Conservation (phyloP, 768 basidiomycete genomes). For the Austroboletus eburneus region DNA sequence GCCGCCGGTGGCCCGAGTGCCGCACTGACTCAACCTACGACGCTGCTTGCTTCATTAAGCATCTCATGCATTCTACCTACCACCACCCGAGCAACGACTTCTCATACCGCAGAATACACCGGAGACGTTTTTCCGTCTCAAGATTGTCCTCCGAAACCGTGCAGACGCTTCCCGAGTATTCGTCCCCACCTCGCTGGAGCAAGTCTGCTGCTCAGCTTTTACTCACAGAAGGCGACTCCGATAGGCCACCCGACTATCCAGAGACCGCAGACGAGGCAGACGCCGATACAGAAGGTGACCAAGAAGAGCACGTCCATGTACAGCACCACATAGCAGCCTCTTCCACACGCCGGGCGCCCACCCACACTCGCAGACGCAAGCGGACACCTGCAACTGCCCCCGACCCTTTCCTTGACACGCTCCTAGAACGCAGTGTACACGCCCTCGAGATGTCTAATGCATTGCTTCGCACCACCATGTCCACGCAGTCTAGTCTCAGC, state of each 20-base stretch:
- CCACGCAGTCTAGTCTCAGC: conserved; percentile 57
- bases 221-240: conserved; percentile 37
- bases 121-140: conserved; percentile 53
- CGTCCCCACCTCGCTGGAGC: conserved; percentile 33
- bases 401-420: conserved; percentile 68
- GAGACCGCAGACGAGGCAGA: conserved; percentile 77
- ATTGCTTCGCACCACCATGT: conserved; percentile 70
- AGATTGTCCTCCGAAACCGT: conserved; percentile 66
- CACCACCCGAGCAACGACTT: conserved; percentile 7
- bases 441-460: conserved; percentile 84
- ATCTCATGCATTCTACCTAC: conserved; percentile 16
- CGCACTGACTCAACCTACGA: conserved; percentile 8
- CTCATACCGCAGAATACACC: conserved; percentile 38
- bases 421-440: conserved; percentile 78
- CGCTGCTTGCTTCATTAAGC: background rate
- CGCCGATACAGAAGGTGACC: conserved; percentile 52
- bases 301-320: conserved; percentile 18
- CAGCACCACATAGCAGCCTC: conserved; percentile 28
- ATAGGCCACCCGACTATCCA: conserved; percentile 71
- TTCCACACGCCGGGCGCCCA: conserved; percentile 31
- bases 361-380: conserved; percentile 24
- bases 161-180: conserved; percentile 62
- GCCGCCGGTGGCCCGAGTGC: conserved; percentile 4
- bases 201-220: conserved; percentile 12
- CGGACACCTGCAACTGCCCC: conserved; percentile 23